These are phyloP conservation scores for Plenodomus lindquistii DNA, from an alignment of 2,329 filamentous ascomycete genomes.

Conservation along the genomic window DNA sequence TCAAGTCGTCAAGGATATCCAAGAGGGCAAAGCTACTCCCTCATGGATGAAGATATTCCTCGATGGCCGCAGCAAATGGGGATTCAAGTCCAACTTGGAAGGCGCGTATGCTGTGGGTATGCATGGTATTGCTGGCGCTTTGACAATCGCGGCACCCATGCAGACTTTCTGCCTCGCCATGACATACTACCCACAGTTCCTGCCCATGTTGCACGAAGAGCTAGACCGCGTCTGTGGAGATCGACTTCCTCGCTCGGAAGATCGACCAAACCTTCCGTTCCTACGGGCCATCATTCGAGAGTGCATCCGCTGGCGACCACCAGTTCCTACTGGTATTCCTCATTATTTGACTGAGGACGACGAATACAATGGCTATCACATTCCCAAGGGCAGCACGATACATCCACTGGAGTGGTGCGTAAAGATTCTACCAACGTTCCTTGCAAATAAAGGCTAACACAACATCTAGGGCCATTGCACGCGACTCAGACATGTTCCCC, in stretches of 20 bases:
- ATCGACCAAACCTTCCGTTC: constrained; percentile 46
- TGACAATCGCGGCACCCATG: constrained; percentile 53
- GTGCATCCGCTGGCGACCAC: constrained; percentile 51
- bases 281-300: constrained; percentile 46
- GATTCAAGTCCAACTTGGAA: constrained; percentile 49
- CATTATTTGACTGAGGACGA: constrained; percentile 61
- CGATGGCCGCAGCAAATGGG: constrained; percentile 45
- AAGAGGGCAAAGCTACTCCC: constrained; percentile 36
- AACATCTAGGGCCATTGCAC: constrained; percentile 53
- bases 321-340: constrained; percentile 54
- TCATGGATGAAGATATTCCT: constrained; percentile 53
- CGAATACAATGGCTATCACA: constrained; percentile 60
- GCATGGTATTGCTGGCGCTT: constrained; percentile 52
- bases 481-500: constrained; percentile 56
- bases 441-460: constrained; percentile 12
- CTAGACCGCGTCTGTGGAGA: constrained; percentile 47
- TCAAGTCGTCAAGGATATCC: constrained; percentile 44
- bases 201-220: constrained; percentile 47
- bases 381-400: constrained; percentile 58
- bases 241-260: constrained; percentile 41
- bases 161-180: constrained; percentile 54
- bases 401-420: constrained; percentile 51
- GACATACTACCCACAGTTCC: constrained; percentile 50
- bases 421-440: neutral
- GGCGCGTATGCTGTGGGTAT: constrained; percentile 53